A percentile compares a stretch with the other conserved stretches of the same genome.
Conservation (phyloP, 1,139 yeast genomes). For the Chernovozyma aurita region DNA sequence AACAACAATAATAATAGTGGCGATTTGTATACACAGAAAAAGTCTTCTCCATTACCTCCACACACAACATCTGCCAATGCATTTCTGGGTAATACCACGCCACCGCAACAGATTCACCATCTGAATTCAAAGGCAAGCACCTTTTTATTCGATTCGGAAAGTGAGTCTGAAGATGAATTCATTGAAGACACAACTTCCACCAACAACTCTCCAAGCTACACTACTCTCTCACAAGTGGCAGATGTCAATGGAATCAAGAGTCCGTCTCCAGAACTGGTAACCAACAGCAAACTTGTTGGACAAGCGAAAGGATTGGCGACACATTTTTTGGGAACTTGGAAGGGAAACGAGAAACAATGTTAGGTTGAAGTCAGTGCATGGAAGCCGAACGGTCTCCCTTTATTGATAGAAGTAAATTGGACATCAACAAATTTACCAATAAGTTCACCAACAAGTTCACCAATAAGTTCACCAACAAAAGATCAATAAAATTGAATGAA, state of each 20-base stretch:
- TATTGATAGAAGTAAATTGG: not conserved
- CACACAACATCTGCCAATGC: constrained; percentile 45
- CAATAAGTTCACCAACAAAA: no score
- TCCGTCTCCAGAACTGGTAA: constrained; percentile 24
- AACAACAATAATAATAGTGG: not conserved
- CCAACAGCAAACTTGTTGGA: constrained; percentile 23
- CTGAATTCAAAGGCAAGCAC: constrained; percentile 10
- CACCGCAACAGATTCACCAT: constrained; percentile 13
- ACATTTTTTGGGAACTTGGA: constrained; percentile 33
- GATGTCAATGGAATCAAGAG: constrained; percentile 37
- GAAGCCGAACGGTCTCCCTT: not conserved
- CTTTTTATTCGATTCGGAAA: constrained; percentile 31
- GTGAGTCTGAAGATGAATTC: constrained; percentile 29
- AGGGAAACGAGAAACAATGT: constrained; percentile 12
- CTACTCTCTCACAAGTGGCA: constrained; percentile 50
- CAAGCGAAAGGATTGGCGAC: constrained; percentile 40
- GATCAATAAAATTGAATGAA: no score
- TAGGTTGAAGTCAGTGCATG: no score
- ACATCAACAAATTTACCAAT: no score
- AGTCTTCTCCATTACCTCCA: constrained; percentile 43
- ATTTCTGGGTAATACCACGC: constrained; percentile 27
- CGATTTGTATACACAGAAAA: constrained; percentile 21
- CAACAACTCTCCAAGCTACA: constrained; percentile 23
- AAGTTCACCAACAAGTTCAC: no score
- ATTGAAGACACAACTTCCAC: constrained; percentile 12